Conservation (phyloP, 345 rosid genomes). For the Linum lewisii region DNA sequence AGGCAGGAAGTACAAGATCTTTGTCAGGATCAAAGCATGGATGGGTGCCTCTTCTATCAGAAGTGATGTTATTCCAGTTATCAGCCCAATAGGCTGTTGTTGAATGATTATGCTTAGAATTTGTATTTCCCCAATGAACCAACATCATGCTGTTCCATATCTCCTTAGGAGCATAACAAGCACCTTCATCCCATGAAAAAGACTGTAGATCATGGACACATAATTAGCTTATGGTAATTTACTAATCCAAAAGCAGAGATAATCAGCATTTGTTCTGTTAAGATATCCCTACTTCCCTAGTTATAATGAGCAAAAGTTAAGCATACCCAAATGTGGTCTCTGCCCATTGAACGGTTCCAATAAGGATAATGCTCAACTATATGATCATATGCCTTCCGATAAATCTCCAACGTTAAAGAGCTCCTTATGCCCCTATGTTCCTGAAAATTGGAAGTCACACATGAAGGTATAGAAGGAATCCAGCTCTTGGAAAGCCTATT, state of each 20-base stretch:
- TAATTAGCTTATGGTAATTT: constrained; percentile 19
- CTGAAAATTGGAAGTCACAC: constrained; percentile 33
- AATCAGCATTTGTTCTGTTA: not conserved
- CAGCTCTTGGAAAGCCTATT: too few species aligned
- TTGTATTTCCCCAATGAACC: constrained; percentile 98
- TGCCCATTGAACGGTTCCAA: constrained; percentile 84
- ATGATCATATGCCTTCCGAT: constrained; percentile 63
- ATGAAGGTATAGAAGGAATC: not conserved
- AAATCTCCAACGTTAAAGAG: constrained; percentile 79
- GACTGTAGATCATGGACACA: constrained; percentile 44
- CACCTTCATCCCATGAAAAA: constrained; percentile 99
- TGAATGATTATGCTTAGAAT: constrained; percentile 82
- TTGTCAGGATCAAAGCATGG: constrained; percentile 92
- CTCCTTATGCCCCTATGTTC: constrained; percentile 76
- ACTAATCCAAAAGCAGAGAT: not conserved
- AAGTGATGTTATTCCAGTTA: constrained; percentile 68
- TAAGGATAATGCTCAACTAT: constrained; percentile 57
- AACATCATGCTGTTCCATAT: constrained; percentile 98
- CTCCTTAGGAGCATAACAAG: constrained; percentile 99
- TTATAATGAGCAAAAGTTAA: constrained; percentile 9
- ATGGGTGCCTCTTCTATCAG: constrained; percentile 73
- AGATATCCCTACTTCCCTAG: not conserved
- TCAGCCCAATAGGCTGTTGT: constrained; percentile 94
- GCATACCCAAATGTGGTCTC: constrained; percentile 93
- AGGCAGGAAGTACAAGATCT: constrained; percentile 97